Base-by-base conservation (phyloP, 2,329 filamentous ascomycete genomes). In the Diaporthe humulicola region DNA sequence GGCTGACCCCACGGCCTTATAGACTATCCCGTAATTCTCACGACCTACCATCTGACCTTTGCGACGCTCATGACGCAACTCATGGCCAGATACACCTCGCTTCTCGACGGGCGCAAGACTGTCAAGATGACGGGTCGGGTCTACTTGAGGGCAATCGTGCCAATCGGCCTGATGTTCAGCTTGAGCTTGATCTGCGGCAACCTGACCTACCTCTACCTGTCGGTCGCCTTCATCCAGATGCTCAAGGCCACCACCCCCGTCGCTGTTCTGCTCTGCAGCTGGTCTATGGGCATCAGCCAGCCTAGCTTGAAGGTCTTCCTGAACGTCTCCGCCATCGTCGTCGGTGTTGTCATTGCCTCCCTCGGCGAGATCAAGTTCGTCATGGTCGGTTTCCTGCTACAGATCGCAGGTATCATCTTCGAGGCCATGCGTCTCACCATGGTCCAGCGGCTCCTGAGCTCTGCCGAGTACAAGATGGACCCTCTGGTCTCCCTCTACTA, bases 191-290 rank as follows among this genome's bases (percentile, higher is more conserved):
- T 98, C 83, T 98, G 95, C 86, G 95, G 96, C 82, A 98, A 98
- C 88, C 86, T 98, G 86, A 95, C 96, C 80, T 98, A 98, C 83
- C 91, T 98, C 73, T 98, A 98, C 86, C 91, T 98, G 76, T 97
- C 94, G 79, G 96, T 98, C 75, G 94, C 96, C 76, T 98, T 98
- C 85, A 98, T 98, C 81, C 96, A 98, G 89, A 98, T 98, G 96
- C 92, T 98, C 85, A 98, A 98, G 94, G 97, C 97, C 78, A 98
- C 95, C 57, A 98, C 95, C 42, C 97, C 97, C 22, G 96, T 98
- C 75, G 96, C 95, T 71, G 96, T 98, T 70, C 91, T 99, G 52
- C 86, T 98, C 78, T 93, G 95, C 54, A 95, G 95, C 78, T 98
- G 97, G 96, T 88, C 89, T 71, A 92, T 98, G 81, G 95, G 95